A percentile compares a stretch with the other conserved stretches of the same genome.
Evolutionary conservation across 2,329 filamentous ascomycete genomes (phyloP).

Genomic region (Tympanopsis confertula): DNA sequence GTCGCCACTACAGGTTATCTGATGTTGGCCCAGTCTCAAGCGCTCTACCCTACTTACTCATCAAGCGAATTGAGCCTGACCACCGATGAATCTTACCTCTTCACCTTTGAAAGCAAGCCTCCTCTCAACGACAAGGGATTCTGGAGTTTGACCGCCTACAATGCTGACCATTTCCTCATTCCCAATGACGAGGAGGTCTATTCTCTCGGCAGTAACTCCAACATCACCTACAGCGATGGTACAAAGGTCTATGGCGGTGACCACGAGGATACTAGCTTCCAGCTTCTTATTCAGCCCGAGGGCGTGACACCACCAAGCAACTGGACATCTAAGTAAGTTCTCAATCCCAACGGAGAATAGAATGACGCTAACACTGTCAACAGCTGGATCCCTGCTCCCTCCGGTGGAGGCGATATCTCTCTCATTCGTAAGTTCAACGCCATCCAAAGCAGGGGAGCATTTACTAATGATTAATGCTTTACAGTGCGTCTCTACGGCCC

Average conservation of each 20-base stretch:
- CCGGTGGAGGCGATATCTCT: background rate
- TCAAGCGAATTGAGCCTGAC: conserved; percentile 2
- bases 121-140: conserved; percentile 6
- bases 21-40: conserved; percentile 5
- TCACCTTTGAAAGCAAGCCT: conserved; percentile 12
- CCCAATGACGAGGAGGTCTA: no score
- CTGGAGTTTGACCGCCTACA: conserved; percentile 5
- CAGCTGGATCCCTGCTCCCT: background rate
- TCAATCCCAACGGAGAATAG: no score
- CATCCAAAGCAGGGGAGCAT: no score
- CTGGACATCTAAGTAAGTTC: background rate
- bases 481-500: no score
- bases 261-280: background rate
- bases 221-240: background rate
- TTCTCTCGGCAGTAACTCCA: background rate
- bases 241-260: background rate
- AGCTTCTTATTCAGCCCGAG: background rate
- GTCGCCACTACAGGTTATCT: conserved; percentile 9
- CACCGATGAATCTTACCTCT: conserved; percentile 8
- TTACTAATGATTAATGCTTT: no score
- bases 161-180: conserved; percentile 2
- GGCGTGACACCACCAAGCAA: background rate
- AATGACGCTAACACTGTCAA: no score
- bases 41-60: conserved; percentile 9
- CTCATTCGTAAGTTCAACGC: background rate